Conservation (phyloP, 2,329 filamentous ascomycete genomes). For the Didymella arachidicola region DNA sequence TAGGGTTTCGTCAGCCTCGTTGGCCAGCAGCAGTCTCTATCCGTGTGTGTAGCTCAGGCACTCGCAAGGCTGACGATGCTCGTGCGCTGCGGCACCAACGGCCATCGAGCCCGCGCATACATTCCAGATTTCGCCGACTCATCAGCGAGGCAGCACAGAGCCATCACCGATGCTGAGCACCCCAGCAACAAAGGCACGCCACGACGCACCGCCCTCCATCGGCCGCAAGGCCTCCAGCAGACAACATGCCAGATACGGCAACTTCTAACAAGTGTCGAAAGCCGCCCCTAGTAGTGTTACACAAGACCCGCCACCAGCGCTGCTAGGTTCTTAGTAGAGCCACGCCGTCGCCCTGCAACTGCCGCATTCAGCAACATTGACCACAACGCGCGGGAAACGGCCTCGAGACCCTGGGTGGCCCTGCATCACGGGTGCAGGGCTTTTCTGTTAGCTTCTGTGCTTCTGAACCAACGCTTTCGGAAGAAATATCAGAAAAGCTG, state of each 20-base stretch:
- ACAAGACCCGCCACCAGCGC: slow-evolving; percentile 21
- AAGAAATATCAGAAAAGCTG: background rate
- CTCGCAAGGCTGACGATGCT: slow-evolving; percentile 8
- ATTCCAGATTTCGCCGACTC: slow-evolving; percentile 4
- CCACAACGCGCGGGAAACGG: slow-evolving; percentile 5
- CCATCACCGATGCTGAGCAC: slow-evolving; percentile 3
- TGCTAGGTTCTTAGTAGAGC: slow-evolving; percentile 2
- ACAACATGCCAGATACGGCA: slow-evolving; percentile 12
- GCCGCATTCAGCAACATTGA: slow-evolving; percentile 14
- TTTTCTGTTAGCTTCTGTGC: background rate
- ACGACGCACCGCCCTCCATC: background rate
- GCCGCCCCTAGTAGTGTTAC: slow-evolving; percentile 17
- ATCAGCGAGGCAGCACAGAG: slow-evolving; percentile 21
- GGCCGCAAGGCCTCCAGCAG: background rate
- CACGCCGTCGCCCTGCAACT: slow-evolving; percentile 16
- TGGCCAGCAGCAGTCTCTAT: background rate
- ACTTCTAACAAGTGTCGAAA: slow-evolving; percentile 5
- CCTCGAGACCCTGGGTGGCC: slow-evolving; percentile 11
- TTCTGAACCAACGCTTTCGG: background rate
- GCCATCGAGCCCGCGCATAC: background rate
- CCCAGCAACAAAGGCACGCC: background rate
- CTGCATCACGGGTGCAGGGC: slow-evolving; percentile 6
- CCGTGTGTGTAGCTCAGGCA: background rate
- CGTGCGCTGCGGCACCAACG: slow-evolving; percentile 15
- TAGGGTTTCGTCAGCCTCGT: background rate